These are phyloP conservation scores for Astragalus glycyphyllos DNA, from an alignment of 306 rosid genomes.

Conservation along the genomic window DNA sequence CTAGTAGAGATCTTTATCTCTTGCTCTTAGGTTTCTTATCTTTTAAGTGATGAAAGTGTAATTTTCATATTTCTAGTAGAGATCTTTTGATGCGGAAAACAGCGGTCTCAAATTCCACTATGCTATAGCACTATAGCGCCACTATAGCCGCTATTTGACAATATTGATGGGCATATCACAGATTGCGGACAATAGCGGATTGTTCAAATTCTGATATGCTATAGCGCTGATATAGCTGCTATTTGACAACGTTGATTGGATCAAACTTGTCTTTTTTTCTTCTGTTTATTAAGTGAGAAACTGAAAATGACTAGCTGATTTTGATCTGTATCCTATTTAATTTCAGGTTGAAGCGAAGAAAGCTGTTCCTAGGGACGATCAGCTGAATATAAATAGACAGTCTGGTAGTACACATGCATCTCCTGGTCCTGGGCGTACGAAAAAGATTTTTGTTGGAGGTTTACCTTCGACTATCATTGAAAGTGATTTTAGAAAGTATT, in stretches of 20 bases:
- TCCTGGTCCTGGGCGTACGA: constrained; percentile 91
- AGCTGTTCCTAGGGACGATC: constrained; percentile 99
- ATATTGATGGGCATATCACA: too few species aligned
- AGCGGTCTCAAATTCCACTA: too few species aligned
- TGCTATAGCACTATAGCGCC: too few species aligned
- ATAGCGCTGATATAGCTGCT: too few species aligned
- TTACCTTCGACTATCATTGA: constrained; percentile 91
- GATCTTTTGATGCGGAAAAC: background rate
- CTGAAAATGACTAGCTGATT: constrained; percentile 38
- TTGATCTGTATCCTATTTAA: constrained; percentile 46
- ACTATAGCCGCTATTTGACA: too few species aligned
- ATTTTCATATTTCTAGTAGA: too few species aligned
- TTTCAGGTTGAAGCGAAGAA: constrained; percentile 98
- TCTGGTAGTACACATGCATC: constrained; percentile 66
- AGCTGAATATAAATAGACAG: constrained; percentile 65
- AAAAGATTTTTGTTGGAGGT: constrained; percentile 97
- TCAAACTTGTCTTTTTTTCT: constrained; percentile 14
- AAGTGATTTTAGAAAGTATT: constrained; percentile 90
- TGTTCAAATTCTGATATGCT: too few species aligned
- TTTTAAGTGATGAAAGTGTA: constrained; percentile 7
- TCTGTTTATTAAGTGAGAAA: constrained; percentile 21
- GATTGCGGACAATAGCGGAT: too few species aligned
- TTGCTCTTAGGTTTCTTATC: constrained; percentile 17
- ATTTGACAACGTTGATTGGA: background rate
- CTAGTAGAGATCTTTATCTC: constrained; percentile 12